These are phyloP conservation scores for Tritrichomonas foetus DNA, from an alignment of 208 protist genomes.

Conservation along the genomic window DNA sequence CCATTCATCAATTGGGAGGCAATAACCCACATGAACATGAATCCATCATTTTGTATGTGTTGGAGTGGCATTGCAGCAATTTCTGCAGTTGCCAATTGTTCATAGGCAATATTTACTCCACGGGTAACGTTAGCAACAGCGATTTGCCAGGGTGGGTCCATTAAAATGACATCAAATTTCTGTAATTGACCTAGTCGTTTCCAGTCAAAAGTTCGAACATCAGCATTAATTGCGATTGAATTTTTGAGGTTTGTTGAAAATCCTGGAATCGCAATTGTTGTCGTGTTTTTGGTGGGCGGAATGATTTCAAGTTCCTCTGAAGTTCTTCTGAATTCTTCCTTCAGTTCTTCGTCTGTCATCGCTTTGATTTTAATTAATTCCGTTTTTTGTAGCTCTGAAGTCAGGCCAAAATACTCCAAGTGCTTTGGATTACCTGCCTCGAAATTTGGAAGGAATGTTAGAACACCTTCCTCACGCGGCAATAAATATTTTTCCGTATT, in stretches of 20 bases:
- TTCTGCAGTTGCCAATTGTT: not conserved
- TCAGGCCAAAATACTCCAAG: not conserved
- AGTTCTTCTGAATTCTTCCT: not conserved
- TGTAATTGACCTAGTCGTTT: not conserved
- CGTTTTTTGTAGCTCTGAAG: not conserved
- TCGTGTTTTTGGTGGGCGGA: not conserved
- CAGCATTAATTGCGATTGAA: not conserved
- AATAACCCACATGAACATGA: constrained; percentile 31
- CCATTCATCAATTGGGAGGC: not conserved
- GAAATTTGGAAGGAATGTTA: not conserved
- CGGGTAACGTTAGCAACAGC: not conserved
- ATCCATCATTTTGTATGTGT: not conserved
- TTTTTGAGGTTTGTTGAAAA: not conserved
- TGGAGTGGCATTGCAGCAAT: not conserved
- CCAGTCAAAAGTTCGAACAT: not conserved
- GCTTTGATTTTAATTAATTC: not conserved
- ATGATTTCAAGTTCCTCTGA: not conserved
- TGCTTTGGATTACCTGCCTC: not conserved
- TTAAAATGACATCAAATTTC: constrained; percentile 41
- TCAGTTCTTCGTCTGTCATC: not conserved
- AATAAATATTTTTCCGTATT: not conserved
- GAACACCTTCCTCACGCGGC: not conserved
- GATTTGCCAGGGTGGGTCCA: constrained; percentile 32
- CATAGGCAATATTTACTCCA: not conserved
- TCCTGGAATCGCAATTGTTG: not conserved